A percentile compares a stretch with the other conserved stretches of the same genome.
Conservation (phyloP, 495 filamentous ascomycete species). For the Penicillium samsonianum region DNA sequence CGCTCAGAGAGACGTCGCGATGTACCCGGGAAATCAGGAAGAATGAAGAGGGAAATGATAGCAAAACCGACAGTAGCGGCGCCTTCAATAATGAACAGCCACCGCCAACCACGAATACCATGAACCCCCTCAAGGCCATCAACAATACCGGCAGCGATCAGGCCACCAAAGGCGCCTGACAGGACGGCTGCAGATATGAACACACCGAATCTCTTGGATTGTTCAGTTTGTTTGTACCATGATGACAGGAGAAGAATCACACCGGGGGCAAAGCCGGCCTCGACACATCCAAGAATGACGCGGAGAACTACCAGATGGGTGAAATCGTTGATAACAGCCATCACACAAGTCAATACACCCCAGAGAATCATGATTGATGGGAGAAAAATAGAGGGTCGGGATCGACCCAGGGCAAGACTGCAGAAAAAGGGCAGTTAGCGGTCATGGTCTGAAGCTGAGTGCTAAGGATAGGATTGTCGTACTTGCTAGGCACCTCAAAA, state of each 20-base stretch:
- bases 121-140: conserved; percentile 34
- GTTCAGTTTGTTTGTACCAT: conserved; percentile 55
- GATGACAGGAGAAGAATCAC: conserved; percentile 50
- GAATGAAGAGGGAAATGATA: conserved; percentile 29
- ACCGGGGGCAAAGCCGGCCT: conserved; percentile 47
- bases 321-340: conserved; percentile 47
- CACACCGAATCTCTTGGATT: conserved; percentile 51
- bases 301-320: conserved; percentile 43
- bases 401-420: conserved; percentile 44
- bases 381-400: conserved; percentile 47
- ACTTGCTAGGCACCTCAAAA: conserved; percentile 47
- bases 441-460: no score
- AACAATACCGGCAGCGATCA: conserved; percentile 47
- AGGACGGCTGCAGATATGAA: conserved; percentile 52
- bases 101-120: conserved; percentile 67
- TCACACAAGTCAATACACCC: conserved; percentile 37
- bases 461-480: neutral
- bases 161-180: conserved; percentile 53
- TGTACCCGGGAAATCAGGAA: conserved; percentile 36
- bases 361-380: conserved; percentile 47
- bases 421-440: neutral
- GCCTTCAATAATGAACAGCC: conserved; percentile 74
- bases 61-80: conserved; percentile 45
- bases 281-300: conserved; percentile 39
- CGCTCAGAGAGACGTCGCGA: conserved; percentile 26